Conservation (phyloP, 2,329 filamentous ascomycete genomes). For the Ceratocystis albifundus region DNA sequence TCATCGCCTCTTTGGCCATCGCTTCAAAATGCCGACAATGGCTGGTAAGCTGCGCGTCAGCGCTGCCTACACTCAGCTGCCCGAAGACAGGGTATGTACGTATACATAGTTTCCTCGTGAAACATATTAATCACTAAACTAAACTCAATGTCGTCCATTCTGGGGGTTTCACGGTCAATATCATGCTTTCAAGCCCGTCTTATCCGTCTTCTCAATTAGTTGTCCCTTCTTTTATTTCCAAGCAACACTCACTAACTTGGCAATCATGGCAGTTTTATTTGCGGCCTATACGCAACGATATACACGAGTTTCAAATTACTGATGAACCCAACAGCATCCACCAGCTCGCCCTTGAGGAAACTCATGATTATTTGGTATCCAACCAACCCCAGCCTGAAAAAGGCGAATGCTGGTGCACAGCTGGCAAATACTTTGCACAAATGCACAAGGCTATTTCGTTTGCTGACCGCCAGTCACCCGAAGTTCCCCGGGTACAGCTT, state of each 20-base stretch:
- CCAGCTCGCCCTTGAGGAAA: neutral
- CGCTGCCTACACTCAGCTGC: neutral
- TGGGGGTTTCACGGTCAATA: neutral
- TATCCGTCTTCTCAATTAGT: neutral
- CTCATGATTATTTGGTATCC: neutral
- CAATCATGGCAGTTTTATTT: neutral
- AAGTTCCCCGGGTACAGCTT: constrained; percentile 27
- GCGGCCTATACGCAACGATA: neutral
- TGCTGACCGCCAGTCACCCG: constrained; percentile 6
- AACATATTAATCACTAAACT: neutral
- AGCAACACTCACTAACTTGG: neutral
- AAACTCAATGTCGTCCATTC: neutral
- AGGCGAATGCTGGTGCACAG: neutral
- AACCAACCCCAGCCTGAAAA: too few species aligned
- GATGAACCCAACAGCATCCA: neutral
- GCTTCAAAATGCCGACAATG: neutral
- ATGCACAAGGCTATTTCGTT: neutral
- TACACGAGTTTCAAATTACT: neutral
- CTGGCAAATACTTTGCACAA: neutral
- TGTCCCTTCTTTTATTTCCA: neutral
- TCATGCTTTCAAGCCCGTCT: neutral
- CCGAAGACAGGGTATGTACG: neutral
- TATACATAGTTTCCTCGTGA: neutral
- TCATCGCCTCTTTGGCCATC: neutral
- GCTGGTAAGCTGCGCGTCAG: neutral